Evolutionary conservation across 331 rosid species (phyloP).

Genomic region (Saraca asoca): DNA sequence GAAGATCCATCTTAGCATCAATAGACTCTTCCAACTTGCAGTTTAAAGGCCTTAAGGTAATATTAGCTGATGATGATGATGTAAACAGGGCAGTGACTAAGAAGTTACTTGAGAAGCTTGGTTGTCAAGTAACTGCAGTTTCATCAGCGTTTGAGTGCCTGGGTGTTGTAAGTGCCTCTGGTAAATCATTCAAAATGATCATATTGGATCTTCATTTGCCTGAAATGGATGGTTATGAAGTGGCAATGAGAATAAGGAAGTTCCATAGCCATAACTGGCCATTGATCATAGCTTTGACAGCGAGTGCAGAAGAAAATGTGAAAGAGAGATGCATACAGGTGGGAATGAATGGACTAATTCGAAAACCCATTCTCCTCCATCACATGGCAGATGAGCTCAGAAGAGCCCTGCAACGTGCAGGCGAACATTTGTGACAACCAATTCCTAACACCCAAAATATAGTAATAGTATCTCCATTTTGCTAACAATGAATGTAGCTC

Average conservation of each 20-base stretch:
- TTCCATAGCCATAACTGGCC: conserved; percentile 67
- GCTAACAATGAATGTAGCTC: too few relatives aligned
- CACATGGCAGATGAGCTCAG: conserved; percentile 68
- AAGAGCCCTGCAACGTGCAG: conserved; percentile 59
- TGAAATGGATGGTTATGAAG: conserved; percentile 84
- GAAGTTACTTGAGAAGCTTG: conserved; percentile 85
- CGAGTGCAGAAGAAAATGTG: conserved; percentile 68
- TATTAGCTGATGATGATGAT: conserved; percentile 70
- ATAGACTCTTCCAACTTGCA: conserved; percentile 45
- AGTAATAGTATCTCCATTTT: not conserved
- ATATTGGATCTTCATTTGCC: conserved; percentile 91
- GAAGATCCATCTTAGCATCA: conserved; percentile 41
- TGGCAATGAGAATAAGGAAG: conserved; percentile 70
- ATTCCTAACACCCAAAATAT: not conserved
- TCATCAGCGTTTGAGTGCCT: conserved; percentile 80
- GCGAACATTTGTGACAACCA: conserved; percentile 51
- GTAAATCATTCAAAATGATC: conserved; percentile 48
- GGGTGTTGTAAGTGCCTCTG: conserved; percentile 46
- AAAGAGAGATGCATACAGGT: conserved; percentile 68
- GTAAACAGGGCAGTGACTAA: conserved; percentile 73
- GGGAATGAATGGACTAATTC: conserved; percentile 82
- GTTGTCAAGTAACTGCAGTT: conserved; percentile 70
- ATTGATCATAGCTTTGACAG: conserved; percentile 71
- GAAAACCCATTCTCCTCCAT: conserved; percentile 69
- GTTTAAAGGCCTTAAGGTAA: conserved; percentile 60